Base-by-base conservation (phyloP, 441 rosid species). In the Lepidium campestre region DNA sequence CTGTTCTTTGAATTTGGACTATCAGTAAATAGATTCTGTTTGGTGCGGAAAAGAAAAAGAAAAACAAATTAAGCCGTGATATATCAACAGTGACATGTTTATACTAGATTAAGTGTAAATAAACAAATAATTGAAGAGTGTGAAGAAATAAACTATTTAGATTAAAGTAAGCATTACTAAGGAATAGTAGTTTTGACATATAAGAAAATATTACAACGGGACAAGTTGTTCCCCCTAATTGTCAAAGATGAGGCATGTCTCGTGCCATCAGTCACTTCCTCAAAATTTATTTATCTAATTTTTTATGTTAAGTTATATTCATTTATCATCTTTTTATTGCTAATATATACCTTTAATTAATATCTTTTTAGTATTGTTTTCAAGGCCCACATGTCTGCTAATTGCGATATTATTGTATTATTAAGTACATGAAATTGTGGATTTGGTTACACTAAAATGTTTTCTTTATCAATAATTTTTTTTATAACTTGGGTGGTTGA, bases 221-320 rank as follows among this genome's bases (percentile, higher is more conserved):
- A 48, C 39, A 57, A 67, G 29, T 27, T 68, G 57, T 62, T 71
- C 8, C 64, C 31, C 48, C 6, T 13, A 61, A 23, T 62, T 61
- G 55, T 45, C 13, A 46, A 70, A 62, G 63, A 70, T 46, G 62
- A 70, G 62, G 57, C 62, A 44, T 70, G 74, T 27, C 48, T 18
- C 67, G 67, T 60, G 55, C 67, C 4, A 69, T 41, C 67, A 69
- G 61, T 60, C 52, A 50, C 36, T 32, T 58, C 66, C 22, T 59
- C 29, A 18, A 47, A n/a, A n/a, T n/a, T n/a, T n/a, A n/a, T 0
- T 46, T 42, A 36, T 35, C 1, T 12, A 45, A 10, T 56, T 46
- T 42, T 4, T 49, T 49, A 14, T 27, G 17, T 18, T 23, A 18
- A 29, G 46, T 68, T 27, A 35, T 55, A 32, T 32, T 66, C 57